phyloP scores from a whole-genome alignment of 176 grass and related monocot species.

The sorghum (Sorghum bicolor) region Sorghum_bicolor_NCBIv3 NC_012873.2:55234001-55234500 shows the following conservation, averaged over 20 bases:
- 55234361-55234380: slow-evolving; percentile 10
- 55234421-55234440: neutral
- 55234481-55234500: neutral
- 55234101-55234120: slow-evolving; percentile 5
- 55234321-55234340: neutral
- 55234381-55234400: slow-evolving; percentile 8
- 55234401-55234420: neutral
- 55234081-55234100: neutral
- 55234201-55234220: neutral
- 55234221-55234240: neutral
- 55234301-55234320: slow-evolving; percentile 12
- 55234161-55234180: neutral
- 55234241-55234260: neutral
- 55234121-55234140: neutral
- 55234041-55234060: slow-evolving; percentile 14
- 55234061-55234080: neutral
- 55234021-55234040: neutral
- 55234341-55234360: neutral
- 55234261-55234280: slow-evolving; percentile 4
- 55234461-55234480: neutral
- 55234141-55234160: neutral
- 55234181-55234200: neutral
- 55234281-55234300: slow-evolving; percentile 13
- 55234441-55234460: neutral
- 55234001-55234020: slow-evolving; percentile 11